Base-by-base conservation (phyloP, 2,329 filamentous ascomycete species). In the Periconia sp. region DNA sequence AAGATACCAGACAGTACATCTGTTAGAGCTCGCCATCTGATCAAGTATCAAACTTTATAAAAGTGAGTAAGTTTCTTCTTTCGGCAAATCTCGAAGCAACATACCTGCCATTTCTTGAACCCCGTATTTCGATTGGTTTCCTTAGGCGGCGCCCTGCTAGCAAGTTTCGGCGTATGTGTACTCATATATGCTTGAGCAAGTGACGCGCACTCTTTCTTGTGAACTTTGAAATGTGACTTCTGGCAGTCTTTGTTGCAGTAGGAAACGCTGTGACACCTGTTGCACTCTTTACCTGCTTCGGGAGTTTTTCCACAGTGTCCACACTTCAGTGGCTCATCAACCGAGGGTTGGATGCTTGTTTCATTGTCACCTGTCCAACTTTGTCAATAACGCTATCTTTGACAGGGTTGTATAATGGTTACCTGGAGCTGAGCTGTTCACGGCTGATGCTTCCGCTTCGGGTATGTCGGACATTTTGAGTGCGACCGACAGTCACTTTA, bases 181-280 rank as follows among this genome's bases (percentile, higher is more conserved):
- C 73, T 72, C 10, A 67, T 62, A 37, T 74, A 75, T 56, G 72
- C 73, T 52, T 76, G 73, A 13, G 74, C 74, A 18, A 73, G 59
- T 2, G 57, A 57, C 6, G 72, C 68, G 56, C 74, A 76, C 33
- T 68, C 64, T 54, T 74, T 75, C 64, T 76, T 76, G 60, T 76
- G 74, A 41, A 64, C 57, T 52, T 75, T 76, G 56, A 68, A 69
- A 30, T 66, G 64, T 19, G 70, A 68, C 57, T 76, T 76, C 52
- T 74, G 73, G 62, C 74, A 76, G 30, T 76, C 72, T 19, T 74
- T 72, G 8, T 64, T 70, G 60, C 74, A 76, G 59, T 76, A 76
- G 7, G 56, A 50, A 14, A 71, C 66, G 49, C 66, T 74, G 53
- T 76, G 71, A 57, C 74, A 76, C 51, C 72, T 71, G 17, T 63